Evolutionary conservation across 495 filamentous ascomycete species (phyloP).

Genomic region (Aspergillus funiculosus): DNA sequence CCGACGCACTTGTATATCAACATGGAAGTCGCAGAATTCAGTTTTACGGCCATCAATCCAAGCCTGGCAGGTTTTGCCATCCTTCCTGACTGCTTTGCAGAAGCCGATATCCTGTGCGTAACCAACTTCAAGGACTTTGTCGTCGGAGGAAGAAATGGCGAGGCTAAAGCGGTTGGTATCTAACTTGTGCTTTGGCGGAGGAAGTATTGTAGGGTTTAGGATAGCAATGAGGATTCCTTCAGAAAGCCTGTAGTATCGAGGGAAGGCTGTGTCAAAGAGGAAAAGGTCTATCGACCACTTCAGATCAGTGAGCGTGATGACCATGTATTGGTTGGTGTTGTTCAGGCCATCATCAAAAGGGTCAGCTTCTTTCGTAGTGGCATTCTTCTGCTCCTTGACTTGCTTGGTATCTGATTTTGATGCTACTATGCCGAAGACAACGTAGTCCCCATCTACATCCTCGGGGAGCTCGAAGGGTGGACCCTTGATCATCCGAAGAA

Average conservation of each 20-base stretch:
- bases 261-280: constrained; percentile 86
- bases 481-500: constrained; percentile 72
- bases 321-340: constrained; percentile 79
- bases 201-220: constrained; percentile 88
- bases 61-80: constrained; percentile 69
- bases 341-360: constrained; percentile 52
- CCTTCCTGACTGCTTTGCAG: constrained; percentile 78
- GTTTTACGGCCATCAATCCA: constrained; percentile 89
- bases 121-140: constrained; percentile 87
- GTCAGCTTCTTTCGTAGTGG: constrained; percentile 35
- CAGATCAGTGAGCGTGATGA: constrained; percentile 77
- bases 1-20: constrained; percentile 69
- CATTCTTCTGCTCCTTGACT: constrained; percentile 51
- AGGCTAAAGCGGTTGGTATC: constrained; percentile 81
- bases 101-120: constrained; percentile 78
- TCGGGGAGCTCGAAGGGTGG: constrained; percentile 86
- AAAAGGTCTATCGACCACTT: constrained; percentile 88
- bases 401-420: constrained; percentile 75
- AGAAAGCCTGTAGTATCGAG: constrained; percentile 82
- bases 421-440: constrained; percentile 80
- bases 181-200: constrained; percentile 63
- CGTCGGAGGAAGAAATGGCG: constrained; percentile 72
- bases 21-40: constrained; percentile 89
- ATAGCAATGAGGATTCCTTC: constrained; percentile 85
- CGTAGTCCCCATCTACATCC: constrained; percentile 76